Evolutionary conservation across 805 yeast species (phyloP).

Genomic region (Yarrowia sp.): DNA sequence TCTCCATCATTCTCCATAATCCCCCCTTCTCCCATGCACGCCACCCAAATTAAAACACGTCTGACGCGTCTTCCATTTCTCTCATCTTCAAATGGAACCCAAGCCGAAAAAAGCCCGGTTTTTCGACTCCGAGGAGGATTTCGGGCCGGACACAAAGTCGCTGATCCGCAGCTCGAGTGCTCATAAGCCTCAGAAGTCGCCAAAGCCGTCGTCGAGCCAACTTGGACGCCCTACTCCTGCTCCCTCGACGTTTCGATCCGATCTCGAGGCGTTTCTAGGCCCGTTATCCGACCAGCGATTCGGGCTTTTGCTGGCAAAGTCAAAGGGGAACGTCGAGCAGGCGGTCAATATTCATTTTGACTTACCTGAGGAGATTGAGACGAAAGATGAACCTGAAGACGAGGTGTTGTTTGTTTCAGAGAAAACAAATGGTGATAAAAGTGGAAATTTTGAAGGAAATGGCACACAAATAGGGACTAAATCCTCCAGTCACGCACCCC

Average conservation of each 20-base stretch:
- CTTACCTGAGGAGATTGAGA: slow-evolving; percentile 1
- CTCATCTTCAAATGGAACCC: slow-evolving; percentile 14
- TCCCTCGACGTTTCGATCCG: slow-evolving; percentile 40
- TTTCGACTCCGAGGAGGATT: slow-evolving; percentile 40
- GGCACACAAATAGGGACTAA: too few species aligned
- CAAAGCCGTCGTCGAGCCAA: neutral
- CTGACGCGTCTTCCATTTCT: neutral
- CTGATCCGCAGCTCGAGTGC: neutral
- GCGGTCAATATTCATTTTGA: slow-evolving; percentile 48
- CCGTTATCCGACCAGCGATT: slow-evolving; percentile 41
- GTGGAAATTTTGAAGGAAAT: neutral
- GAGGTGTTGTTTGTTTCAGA: neutral
- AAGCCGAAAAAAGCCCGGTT: slow-evolving; percentile 41
- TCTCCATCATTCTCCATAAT: too few species aligned
- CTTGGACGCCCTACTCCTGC: neutral
- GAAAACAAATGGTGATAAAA: neutral
- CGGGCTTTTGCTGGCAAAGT: slow-evolving; percentile 41
- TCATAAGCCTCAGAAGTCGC: neutral
- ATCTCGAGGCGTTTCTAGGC: slow-evolving; percentile 47
- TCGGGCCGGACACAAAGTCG: slow-evolving; percentile 9
- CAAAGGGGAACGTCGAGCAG: slow-evolving; percentile 44
- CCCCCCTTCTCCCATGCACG: neutral
- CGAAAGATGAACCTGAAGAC: too few species aligned
- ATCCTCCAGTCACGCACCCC: too few species aligned
- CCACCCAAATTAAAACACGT: slow-evolving; percentile 31